Percentiles rank a stretch among this genome's conserved stretches.
Evolutionary conservation across 805 yeast species (phyloP).

Genomic region (Saccharomycopsis sp.): DNA sequence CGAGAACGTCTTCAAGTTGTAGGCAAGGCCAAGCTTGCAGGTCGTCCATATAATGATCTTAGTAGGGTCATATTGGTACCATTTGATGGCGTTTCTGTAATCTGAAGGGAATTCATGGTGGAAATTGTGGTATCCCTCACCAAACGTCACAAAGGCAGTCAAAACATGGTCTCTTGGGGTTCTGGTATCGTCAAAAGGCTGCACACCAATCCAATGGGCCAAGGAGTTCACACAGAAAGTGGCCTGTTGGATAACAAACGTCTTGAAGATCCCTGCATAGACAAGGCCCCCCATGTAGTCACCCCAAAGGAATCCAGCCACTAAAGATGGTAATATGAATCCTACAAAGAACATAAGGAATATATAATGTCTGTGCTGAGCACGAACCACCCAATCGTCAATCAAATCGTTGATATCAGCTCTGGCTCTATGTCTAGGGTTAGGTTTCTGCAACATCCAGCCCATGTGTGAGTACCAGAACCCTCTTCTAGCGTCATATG

Average conservation of each 20-base stretch:
- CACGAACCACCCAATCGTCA: slow-evolving; percentile 71
- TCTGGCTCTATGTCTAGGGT: slow-evolving; percentile 75
- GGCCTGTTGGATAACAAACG: slow-evolving; percentile 71
- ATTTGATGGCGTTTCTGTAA: slow-evolving; percentile 78
- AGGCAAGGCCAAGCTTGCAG: slow-evolving; percentile 63
- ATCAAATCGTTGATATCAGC: slow-evolving; percentile 76
- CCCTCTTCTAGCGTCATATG: slow-evolving; percentile 79
- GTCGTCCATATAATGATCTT: slow-evolving; percentile 52
- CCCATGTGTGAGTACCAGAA: slow-evolving; percentile 83
- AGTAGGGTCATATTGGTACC: slow-evolving; percentile 88
- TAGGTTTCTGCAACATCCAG: slow-evolving; percentile 77
- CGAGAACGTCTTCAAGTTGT: slow-evolving; percentile 68
- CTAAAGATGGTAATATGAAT: slow-evolving; percentile 52
- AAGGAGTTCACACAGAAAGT: slow-evolving; percentile 81
- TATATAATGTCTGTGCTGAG: slow-evolving; percentile 76
- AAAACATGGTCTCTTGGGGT: slow-evolving; percentile 79
- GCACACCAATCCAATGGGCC: slow-evolving; percentile 82
- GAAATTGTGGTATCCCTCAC: slow-evolving; percentile 88
- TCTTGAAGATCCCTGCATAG: slow-evolving; percentile 68
- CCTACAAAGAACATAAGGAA: slow-evolving; percentile 54
- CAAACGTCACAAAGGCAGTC: slow-evolving; percentile 78
- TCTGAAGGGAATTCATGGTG: slow-evolving; percentile 89
- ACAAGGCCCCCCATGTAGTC: slow-evolving; percentile 69
- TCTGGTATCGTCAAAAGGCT: slow-evolving; percentile 82
- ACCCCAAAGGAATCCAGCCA: slow-evolving; percentile 49